A percentile compares a stretch with the other conserved stretches of the same genome.
Conservation (phyloP, 2,329 filamentous ascomycete genomes). For the Septoria petroselini region DNA sequence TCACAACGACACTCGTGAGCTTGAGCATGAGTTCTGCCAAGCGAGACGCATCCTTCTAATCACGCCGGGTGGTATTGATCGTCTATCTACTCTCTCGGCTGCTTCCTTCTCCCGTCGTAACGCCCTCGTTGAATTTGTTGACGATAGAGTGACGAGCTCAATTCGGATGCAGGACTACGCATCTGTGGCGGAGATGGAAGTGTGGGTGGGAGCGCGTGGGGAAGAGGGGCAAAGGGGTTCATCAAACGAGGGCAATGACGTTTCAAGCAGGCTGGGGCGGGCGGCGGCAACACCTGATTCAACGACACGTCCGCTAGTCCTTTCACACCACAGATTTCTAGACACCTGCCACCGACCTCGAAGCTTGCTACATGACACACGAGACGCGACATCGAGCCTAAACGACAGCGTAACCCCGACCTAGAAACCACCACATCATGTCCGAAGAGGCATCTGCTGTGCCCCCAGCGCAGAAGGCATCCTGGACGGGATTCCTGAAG, state of each 20-base stretch:
- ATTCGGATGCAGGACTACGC: background rate
- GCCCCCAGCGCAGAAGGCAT: conserved; percentile 46
- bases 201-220: background rate
- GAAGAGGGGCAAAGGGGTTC: background rate
- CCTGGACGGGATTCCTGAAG: conserved; percentile 52
- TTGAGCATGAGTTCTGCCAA: no score
- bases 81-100: no score
- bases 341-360: no score
- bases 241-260: background rate
- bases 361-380: background rate
- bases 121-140: no score
- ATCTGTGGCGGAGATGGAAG: background rate
- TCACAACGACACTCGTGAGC: no score
- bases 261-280: background rate
- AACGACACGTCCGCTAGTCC: no score
- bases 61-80: no score
- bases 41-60: no score
- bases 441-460: conserved; percentile 46
- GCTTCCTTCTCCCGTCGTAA: no score
- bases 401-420: background rate
- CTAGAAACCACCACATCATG: conserved; percentile 14
- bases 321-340: no score
- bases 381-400: background rate
- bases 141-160: no score
- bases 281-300: no score